These are phyloP conservation scores for Irpex lacteus DNA, from an alignment of 1,284 basidiomycete genomes.

Conservation along the genomic window DNA sequence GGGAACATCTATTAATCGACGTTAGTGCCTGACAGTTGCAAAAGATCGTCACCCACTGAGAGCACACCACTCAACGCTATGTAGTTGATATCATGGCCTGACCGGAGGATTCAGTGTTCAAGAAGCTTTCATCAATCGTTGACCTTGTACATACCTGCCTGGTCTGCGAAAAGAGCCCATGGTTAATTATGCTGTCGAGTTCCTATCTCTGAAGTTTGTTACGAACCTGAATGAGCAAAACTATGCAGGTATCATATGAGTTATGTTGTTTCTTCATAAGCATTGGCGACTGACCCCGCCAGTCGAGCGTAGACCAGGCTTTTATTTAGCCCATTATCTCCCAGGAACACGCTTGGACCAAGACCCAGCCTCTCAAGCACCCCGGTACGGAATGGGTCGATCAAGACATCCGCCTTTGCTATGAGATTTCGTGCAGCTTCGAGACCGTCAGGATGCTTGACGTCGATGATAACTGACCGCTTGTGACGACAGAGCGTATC, in stretches of 20 bases:
- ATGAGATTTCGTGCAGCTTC: conserved; percentile 60
- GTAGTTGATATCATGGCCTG: conserved; percentile 85
- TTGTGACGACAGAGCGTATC: conserved; percentile 73
- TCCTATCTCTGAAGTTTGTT: too few species aligned
- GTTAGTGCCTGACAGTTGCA: neutral
- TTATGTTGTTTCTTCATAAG: too few species aligned
- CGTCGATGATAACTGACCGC: conserved; percentile 67
- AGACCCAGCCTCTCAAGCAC: conserved; percentile 78
- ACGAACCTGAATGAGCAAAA: conserved; percentile 55
- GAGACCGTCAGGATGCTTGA: conserved; percentile 55
- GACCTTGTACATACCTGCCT: conserved; percentile 52
- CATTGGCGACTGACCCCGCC: conserved; percentile 43
- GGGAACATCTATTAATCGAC: conserved; percentile 57
- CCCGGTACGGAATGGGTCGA: conserved; percentile 83
- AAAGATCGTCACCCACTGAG: conserved; percentile 44
- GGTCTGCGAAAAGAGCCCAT: conserved; percentile 41
- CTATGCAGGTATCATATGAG: conserved; percentile 28
- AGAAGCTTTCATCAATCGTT: neutral
- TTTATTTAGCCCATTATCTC: conserved; percentile 53
- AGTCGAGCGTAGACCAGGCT: conserved; percentile 65
- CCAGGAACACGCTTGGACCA: conserved; percentile 73
- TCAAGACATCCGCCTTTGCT: conserved; percentile 69
- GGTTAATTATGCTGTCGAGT: too few species aligned
- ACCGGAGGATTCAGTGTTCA: conserved; percentile 8
- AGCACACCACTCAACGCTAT: conserved; percentile 79